A percentile compares a stretch with the other conserved stretches of the same genome.
These are phyloP conservation scores for Neckera pumila DNA, from an alignment of 225 moss, liverwort and hornwort genomes.

Conservation along the genomic window DNA sequence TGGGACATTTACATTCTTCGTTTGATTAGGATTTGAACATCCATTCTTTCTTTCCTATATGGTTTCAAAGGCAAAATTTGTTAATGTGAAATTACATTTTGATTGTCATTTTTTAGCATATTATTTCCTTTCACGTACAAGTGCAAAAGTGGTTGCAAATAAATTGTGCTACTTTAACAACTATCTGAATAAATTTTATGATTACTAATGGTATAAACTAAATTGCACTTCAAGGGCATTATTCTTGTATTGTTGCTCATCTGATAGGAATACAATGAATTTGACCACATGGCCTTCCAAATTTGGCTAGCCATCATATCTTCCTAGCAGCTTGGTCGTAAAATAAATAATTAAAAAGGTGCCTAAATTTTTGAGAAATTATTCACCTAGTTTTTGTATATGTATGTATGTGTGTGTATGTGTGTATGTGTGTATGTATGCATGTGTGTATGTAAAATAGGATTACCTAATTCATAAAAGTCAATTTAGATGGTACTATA, in stretches of 20 bases:
- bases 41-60: background rate
- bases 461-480: no score
- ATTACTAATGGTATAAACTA: background rate
- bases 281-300: rapidly evolving
- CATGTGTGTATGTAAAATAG: rapidly evolving
- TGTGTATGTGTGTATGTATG: no score
- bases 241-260: rapidly evolving
- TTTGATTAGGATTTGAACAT: background rate
- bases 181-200: no score
- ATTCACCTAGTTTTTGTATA: no score
- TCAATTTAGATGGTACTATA: no score
- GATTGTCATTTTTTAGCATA: rapidly evolving
- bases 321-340: no score
- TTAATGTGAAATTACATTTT: background rate
- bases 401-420: no score
- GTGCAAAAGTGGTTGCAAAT: background rate
- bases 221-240: background rate
- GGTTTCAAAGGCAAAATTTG: background rate
- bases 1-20: background rate
- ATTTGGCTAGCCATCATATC: no score
- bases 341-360: no score
- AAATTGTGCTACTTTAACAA: background rate
- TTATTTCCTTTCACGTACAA: background rate
- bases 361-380: no score
- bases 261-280: background rate